A percentile compares a stretch with the other conserved stretches of the same genome.
These are phyloP conservation scores for Ulvella scutata DNA, from an alignment of 139 green algal genomes.

Conservation along the genomic window DNA sequence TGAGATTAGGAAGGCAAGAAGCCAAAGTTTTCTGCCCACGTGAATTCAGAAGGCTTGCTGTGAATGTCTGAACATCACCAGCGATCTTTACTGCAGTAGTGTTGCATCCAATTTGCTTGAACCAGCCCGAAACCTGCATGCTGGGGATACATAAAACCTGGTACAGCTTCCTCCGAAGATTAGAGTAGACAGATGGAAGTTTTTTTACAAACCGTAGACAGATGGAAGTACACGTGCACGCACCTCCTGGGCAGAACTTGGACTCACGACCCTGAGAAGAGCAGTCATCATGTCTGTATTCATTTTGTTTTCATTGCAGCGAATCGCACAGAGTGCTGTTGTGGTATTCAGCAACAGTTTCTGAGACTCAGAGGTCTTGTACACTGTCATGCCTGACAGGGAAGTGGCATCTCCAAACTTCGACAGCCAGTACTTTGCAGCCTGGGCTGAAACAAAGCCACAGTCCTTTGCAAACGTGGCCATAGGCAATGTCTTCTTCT, in stretches of 20 bases:
- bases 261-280: neutral
- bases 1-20: too few species aligned
- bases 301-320: neutral
- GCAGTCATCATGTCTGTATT: neutral
- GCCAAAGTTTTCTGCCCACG: too few species aligned
- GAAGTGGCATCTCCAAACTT: neutral
- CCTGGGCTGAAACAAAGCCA: neutral
- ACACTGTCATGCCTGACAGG: neutral
- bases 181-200: neutral
- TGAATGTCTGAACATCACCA: neutral
- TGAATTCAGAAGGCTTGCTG: neutral
- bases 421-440: neutral
- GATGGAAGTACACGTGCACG: neutral
- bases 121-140: neutral
- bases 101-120: neutral
- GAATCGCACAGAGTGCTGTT: neutral
- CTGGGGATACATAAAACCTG: neutral
- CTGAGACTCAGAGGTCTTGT: neutral
- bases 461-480: neutral
- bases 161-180: neutral
- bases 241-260: neutral
- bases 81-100: neutral
- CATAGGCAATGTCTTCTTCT: neutral
- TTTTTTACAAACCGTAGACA: neutral
- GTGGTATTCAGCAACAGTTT: neutral